These are phyloP conservation scores for Penicillium lagena DNA, from an alignment of 495 filamentous ascomycete species.

Conservation along the genomic window DNA sequence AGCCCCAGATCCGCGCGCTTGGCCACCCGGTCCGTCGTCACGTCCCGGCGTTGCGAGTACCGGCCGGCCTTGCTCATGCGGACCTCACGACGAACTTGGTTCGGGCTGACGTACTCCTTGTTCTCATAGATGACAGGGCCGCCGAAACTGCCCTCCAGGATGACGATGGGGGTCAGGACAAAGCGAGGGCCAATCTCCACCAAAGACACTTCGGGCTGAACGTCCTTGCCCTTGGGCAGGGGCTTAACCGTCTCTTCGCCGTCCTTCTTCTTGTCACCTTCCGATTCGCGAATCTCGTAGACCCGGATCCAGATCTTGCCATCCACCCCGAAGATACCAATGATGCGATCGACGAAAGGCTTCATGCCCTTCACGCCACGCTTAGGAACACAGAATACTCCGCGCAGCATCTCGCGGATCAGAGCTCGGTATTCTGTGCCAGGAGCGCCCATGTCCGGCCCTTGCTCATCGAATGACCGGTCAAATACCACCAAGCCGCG, in stretches of 20 bases:
- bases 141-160: slow-evolving; percentile 91
- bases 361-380: slow-evolving; percentile 76
- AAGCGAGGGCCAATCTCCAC: slow-evolving; percentile 95
- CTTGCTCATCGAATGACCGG: slow-evolving; percentile 66
- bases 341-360: slow-evolving; percentile 92
- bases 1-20: slow-evolving; percentile 74
- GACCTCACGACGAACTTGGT: slow-evolving; percentile 82
- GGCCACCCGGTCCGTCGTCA: slow-evolving; percentile 59
- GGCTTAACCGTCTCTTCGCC: slow-evolving; percentile 28
- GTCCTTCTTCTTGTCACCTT: slow-evolving; percentile 40
- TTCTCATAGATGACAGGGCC: slow-evolving; percentile 98
- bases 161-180: slow-evolving; percentile 91
- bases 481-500: slow-evolving; percentile 96
- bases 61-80: slow-evolving; percentile 65
- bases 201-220: slow-evolving; percentile 64
- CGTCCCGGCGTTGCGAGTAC: slow-evolving; percentile 68
- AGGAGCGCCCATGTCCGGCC: slow-evolving; percentile 33
- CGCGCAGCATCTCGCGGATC: slow-evolving; percentile 69
- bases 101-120: slow-evolving; percentile 94
- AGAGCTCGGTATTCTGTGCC: slow-evolving; percentile 39
- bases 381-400: slow-evolving; percentile 91
- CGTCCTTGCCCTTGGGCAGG: slow-evolving; percentile 30
- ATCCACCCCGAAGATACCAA: slow-evolving; percentile 86
- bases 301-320: slow-evolving; percentile 95
- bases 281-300: slow-evolving; percentile 87